phyloP scores from a whole-genome alignment of 371 early-diverging fungal species.

The Circinella umbellata region DNA sequence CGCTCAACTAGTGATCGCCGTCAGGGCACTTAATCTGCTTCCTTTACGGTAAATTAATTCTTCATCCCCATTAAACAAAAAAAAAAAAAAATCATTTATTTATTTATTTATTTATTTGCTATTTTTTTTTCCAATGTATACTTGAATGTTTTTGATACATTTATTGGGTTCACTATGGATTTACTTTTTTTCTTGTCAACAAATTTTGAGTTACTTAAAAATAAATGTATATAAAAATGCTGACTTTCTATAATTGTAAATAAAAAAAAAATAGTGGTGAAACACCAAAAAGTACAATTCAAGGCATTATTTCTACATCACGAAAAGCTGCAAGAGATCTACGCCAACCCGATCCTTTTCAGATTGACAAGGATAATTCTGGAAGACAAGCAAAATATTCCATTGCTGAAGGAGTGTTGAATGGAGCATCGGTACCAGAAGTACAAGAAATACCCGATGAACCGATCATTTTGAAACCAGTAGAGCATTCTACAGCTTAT shows the following conservation, averaged over 20 bases:
- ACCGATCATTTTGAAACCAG: slow-evolving; percentile 46
- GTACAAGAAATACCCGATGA: slow-evolving; percentile 49
- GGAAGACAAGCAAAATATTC: slow-evolving; percentile 52
- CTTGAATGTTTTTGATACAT: slow-evolving; percentile 1
- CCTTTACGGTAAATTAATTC: slow-evolving; percentile 40
- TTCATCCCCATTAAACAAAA: neutral
- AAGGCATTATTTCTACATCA: slow-evolving; percentile 59
- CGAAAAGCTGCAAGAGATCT: slow-evolving; percentile 49
- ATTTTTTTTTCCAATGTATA: neutral
- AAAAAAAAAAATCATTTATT: too few species aligned
- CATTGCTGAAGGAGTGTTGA: slow-evolving; percentile 44
- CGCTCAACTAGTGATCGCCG: slow-evolving; percentile 49
- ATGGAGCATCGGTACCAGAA: slow-evolving; percentile 37
- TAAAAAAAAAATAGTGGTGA: slow-evolving; percentile 39
- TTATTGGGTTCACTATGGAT: neutral
- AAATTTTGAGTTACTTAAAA: too few species aligned
- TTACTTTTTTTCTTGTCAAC: neutral
- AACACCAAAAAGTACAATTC: slow-evolving; percentile 59
- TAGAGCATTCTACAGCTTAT: slow-evolving; percentile 23
- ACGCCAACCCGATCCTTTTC: slow-evolving; percentile 48
- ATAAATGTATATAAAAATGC: neutral
- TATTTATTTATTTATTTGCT: too few species aligned
- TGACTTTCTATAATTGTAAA: neutral
- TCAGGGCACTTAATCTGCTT: slow-evolving; percentile 46
- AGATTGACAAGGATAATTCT: slow-evolving; percentile 43